Evolutionary conservation across 805 yeast species (phyloP).

Genomic region (Yarrowia porcina): DNA sequence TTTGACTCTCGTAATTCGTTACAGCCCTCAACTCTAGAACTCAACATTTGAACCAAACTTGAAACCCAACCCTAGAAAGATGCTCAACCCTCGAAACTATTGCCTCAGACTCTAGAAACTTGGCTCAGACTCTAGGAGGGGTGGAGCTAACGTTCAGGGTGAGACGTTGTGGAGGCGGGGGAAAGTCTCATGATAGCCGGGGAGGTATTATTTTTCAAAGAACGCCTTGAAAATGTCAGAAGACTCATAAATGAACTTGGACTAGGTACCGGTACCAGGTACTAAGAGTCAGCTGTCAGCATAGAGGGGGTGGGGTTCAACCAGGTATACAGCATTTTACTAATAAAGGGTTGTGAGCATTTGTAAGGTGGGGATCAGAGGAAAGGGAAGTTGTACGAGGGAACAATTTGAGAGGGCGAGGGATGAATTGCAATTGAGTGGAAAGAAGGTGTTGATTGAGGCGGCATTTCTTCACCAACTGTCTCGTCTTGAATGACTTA

Average conservation of each 20-base stretch:
- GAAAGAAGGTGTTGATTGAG: no score
- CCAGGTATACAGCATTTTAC: background rate
- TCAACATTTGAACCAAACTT: background rate
- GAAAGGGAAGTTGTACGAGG: background rate
- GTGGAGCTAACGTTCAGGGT: background rate
- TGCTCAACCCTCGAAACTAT: no score
- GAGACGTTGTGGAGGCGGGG: background rate
- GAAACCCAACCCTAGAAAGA: background rate
- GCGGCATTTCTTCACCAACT: no score
- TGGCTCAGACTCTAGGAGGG: background rate
- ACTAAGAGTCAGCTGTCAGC: background rate
- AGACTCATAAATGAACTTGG: no score
- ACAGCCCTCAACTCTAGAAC: no score
- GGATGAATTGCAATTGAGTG: no score
- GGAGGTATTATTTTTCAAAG: background rate
- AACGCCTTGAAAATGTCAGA: background rate
- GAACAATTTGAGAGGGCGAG: no score
- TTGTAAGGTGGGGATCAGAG: background rate
- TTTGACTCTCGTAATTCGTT: no score
- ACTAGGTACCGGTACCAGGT: no score
- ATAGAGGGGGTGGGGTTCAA: background rate
- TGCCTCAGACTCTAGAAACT: background rate
- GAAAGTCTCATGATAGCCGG: background rate
- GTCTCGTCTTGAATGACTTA: no score
- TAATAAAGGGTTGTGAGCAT: background rate